These are phyloP conservation scores for Schizochytrium sp. DNA, from an alignment of 108 stramenopile species.

Conservation along the genomic window DNA sequence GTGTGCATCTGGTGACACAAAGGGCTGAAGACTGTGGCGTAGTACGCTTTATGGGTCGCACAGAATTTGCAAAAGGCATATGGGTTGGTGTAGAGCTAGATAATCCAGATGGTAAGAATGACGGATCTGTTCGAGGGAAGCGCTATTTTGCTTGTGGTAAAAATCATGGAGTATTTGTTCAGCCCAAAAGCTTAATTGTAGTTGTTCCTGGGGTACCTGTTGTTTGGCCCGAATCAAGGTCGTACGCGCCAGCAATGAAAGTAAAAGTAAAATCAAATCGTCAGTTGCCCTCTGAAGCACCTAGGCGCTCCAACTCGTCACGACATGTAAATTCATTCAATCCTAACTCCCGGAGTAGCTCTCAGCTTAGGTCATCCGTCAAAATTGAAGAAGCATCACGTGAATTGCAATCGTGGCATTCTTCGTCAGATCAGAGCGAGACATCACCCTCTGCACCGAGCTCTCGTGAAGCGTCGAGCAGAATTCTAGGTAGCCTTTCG, in stretches of 20 bases:
- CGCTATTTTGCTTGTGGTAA: conserved; percentile 69
- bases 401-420: no score
- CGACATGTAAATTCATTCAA: no score
- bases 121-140: conserved; percentile 66
- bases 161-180: conserved; percentile 65
- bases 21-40: background rate
- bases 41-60: conserved; percentile 35
- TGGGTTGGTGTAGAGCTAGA: conserved; percentile 73
- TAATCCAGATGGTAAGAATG: conserved; percentile 68
- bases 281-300: no score
- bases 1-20: conserved; percentile 4
- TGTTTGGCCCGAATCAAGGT: background rate
- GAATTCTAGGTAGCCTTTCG: background rate
- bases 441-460: no score
- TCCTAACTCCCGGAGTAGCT: no score
- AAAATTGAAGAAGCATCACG: no score
- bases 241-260: background rate
- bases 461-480: background rate
- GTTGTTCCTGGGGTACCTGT: background rate
- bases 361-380: no score
- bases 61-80: conserved; percentile 67
- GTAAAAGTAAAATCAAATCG: no score
- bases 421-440: no score
- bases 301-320: no score
- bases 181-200: background rate